A percentile compares a stretch with the other conserved stretches of the same genome.
Evolutionary conservation across 179 eudicot genomes (phyloP).

Genomic region (Heliamphora pulchella): DNA sequence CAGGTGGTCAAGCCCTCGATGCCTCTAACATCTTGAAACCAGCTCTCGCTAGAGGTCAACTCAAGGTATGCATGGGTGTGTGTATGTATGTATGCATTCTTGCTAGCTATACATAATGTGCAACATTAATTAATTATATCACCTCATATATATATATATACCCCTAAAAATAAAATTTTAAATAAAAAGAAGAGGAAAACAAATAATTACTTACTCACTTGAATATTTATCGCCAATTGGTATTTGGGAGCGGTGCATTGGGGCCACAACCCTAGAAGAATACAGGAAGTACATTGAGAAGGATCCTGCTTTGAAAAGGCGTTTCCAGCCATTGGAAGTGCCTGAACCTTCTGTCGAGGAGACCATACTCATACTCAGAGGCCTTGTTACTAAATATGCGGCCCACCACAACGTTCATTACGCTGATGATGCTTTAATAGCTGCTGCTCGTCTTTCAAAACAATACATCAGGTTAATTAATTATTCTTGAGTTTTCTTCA

Average conservation of each 20-base stretch:
- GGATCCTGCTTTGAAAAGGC: slow-evolving; percentile 19
- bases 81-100: too few relatives aligned
- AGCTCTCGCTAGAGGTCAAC: slow-evolving; percentile 32
- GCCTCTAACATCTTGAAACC: slow-evolving; percentile 34
- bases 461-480: slow-evolving; percentile 20
- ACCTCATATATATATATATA: too few relatives aligned
- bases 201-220: too few relatives aligned
- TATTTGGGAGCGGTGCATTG: slow-evolving; percentile 27
- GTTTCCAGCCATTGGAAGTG: slow-evolving; percentile 47
- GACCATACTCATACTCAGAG: slow-evolving; percentile 40
- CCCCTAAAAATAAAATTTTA: too few relatives aligned
- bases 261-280: slow-evolving; percentile 29
- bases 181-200: too few relatives aligned
- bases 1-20: slow-evolving; percentile 20
- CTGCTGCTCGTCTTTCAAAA: slow-evolving; percentile 27
- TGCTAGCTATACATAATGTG: too few relatives aligned
- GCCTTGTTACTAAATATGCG: slow-evolving; percentile 25
- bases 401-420: slow-evolving; percentile 28
- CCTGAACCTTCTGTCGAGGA: slow-evolving; percentile 54
- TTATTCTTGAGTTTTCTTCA: too few relatives aligned
- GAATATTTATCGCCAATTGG: too few relatives aligned
- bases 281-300: slow-evolving; percentile 21
- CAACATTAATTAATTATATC: too few relatives aligned
- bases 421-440: slow-evolving; percentile 25
- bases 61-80: slow-evolving; percentile 14